Evolutionary conservation across 1,139 yeast species (phyloP), one percentile per base, ranked within the genome.

Genomic region (Nakaseomyces sp.): DNA sequence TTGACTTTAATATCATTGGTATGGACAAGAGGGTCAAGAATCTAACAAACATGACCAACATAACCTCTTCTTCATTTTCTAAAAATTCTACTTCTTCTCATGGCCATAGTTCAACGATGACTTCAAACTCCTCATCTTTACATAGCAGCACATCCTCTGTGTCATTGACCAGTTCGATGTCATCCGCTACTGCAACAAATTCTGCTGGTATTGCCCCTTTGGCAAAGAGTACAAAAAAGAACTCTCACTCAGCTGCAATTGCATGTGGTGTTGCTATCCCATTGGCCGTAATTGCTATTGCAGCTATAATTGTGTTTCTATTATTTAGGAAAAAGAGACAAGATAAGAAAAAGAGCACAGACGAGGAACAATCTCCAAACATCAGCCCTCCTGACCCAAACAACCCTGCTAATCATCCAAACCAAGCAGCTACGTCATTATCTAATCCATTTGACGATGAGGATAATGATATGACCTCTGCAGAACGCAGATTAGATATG

Each of bases 241-340:
- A 35, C 2, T n/a, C 26, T 26, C 57, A 53, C 16, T 72, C 74
- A 5, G 68, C 86, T 18, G 95, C 95, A 0, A 83, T 89, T 57
- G 94, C 88, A 1, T 74, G 89, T 49, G 96, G 96, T 43, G 91
- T 84, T n/a, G 85, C 83, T 5, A 73, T 89, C 42, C 95, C 95
- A 1, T 63, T 76, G 0, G 71, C 70, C 19, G 67, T 75, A 0
- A 55, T 85, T 8, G 36, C 36, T 9, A 57, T 76, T 1, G 58
- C 76, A 0, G 67, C 72, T 2, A 68, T 70, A 0, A 45, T 82
- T 1, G 43, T 87, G 9, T 54, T 83, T 26, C 67, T 77, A 57
- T 74, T 79, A 60, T 77, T 85, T 57, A 76, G 85, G 61, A 65
- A 72, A 50, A 72, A 72, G 46, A 72, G 71, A 58, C 71, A 72